phyloP scores from a whole-genome alignment of 2,329 filamentous ascomycete species.

The Ascochyta koolunga region DNA sequence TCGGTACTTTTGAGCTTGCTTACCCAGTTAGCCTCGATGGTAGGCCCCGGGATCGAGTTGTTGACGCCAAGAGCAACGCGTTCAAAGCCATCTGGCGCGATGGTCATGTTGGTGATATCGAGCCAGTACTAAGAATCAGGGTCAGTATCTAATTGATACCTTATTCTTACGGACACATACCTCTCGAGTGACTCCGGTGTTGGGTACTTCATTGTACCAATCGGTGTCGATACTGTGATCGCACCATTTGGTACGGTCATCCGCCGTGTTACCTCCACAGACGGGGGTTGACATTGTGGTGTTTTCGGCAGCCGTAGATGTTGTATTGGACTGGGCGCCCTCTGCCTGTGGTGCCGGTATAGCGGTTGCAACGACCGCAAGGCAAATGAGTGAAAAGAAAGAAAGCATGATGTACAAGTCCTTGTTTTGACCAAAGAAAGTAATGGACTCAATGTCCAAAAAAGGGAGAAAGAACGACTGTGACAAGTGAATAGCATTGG shows the following conservation, averaged over 20 bases:
- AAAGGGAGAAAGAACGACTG: background rate
- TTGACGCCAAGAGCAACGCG: conserved; percentile 80
- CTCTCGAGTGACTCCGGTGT: conserved; percentile 61
- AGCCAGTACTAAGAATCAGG: conserved; percentile 46
- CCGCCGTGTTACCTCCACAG: conserved; percentile 36
- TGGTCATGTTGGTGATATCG: conserved; percentile 6
- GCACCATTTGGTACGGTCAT: conserved; percentile 48
- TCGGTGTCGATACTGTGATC: conserved; percentile 58
- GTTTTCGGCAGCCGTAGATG: background rate
- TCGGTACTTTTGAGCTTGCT: conserved; percentile 43
- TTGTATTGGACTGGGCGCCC: background rate
- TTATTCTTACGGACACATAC: conserved; percentile 33
- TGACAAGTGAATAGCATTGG: background rate
- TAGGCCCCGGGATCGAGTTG: conserved; percentile 74
- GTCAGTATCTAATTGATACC: background rate
- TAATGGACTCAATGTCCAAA: background rate
- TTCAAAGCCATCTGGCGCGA: conserved; percentile 69
- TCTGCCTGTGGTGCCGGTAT: background rate
- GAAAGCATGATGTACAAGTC: conserved; percentile 12
- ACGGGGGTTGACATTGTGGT: background rate
- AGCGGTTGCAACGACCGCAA: conserved; percentile 16
- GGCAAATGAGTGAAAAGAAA: conserved; percentile 13
- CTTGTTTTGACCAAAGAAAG: background rate
- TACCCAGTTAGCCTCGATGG: conserved; percentile 66
- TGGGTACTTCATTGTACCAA: conserved; percentile 57